Conservation (phyloP, 768 basidiomycete species). For the Harrya chromipes region DNA sequence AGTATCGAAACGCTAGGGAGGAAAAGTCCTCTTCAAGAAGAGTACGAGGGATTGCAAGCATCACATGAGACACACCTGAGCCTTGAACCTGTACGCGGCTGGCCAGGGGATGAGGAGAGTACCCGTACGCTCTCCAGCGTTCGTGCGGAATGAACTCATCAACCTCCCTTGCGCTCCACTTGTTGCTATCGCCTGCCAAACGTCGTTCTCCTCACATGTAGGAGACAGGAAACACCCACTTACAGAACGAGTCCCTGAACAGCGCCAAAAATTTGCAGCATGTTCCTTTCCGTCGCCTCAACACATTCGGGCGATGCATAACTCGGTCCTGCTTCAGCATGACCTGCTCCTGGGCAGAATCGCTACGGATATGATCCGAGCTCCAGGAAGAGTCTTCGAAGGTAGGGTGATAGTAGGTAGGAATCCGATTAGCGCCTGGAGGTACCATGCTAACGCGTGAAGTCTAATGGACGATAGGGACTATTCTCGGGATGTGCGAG, state of each 20-base stretch:
- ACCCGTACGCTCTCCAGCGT: conserved; percentile 56
- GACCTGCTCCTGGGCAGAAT: conserved; percentile 2
- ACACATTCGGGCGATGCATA: background rate
- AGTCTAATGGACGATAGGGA: background rate
- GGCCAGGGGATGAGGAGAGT: conserved; percentile 48
- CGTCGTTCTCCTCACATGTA: background rate
- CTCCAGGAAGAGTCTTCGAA: background rate
- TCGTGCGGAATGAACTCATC: conserved; percentile 22
- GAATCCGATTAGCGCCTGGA: background rate
- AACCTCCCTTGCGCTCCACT: background rate
- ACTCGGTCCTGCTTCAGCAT: conserved; percentile 1
- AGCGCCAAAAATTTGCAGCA: conserved; percentile 4
- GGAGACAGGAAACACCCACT: background rate
- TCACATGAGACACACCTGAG: conserved; percentile 36
- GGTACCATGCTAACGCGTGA: background rate
- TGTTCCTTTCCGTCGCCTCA: background rate
- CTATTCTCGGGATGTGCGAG: background rate
- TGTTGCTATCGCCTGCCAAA: background rate
- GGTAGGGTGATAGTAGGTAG: background rate
- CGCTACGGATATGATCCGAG: background rate
- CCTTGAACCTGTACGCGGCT: conserved; percentile 41
- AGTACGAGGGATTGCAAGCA: background rate
- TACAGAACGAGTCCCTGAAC: conserved; percentile 6
- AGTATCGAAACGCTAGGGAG: conserved; percentile 23
- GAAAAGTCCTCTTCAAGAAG: background rate